These are phyloP conservation scores for Karstenula rhodostoma DNA, from an alignment of 2,329 filamentous ascomycete species.

Conservation along the genomic window DNA sequence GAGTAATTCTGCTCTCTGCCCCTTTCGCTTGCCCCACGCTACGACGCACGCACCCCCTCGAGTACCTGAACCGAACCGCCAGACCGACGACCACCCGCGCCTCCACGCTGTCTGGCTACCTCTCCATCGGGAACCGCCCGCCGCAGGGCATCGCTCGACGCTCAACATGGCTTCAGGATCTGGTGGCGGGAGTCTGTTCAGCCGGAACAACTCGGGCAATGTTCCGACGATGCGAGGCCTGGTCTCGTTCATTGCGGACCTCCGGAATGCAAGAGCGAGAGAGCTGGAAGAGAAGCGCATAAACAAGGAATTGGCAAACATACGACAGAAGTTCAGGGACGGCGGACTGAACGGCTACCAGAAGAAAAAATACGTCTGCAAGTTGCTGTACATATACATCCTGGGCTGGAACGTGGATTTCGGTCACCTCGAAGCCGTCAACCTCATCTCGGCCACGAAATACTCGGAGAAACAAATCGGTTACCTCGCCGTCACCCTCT, in stretches of 20 bases:
- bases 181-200: slow-evolving; percentile 51
- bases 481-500: slow-evolving; percentile 95
- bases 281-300: slow-evolving; percentile 99
- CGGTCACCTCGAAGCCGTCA: slow-evolving; percentile 96
- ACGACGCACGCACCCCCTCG: slow-evolving; percentile 18
- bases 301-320: slow-evolving; percentile 99
- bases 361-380: slow-evolving; percentile 99
- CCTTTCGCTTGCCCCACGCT: slow-evolving; percentile 15
- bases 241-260: slow-evolving; percentile 97
- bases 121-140: slow-evolving; percentile 44
- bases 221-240: slow-evolving; percentile 64
- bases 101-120: slow-evolving; percentile 36
- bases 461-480: slow-evolving; percentile 99
- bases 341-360: slow-evolving; percentile 94
- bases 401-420: slow-evolving; percentile 99
- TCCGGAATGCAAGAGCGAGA: slow-evolving; percentile 91
- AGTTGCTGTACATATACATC: slow-evolving; percentile 99
- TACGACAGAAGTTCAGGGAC: slow-evolving; percentile 97
- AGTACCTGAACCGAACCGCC: slow-evolving; percentile 3
- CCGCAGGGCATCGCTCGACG: slow-evolving; percentile 36
- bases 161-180: slow-evolving; percentile 50
- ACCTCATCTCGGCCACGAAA: slow-evolving; percentile 93
- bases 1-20: slow-evolving; percentile 10
- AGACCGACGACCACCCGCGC: slow-evolving; percentile 10
- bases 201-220: slow-evolving; percentile 52